A percentile compares a stretch with the other conserved stretches of the same genome.
Evolutionary conservation across 495 filamentous ascomycete genomes (phyloP).

Genomic region (Bacidia gigantensis): DNA sequence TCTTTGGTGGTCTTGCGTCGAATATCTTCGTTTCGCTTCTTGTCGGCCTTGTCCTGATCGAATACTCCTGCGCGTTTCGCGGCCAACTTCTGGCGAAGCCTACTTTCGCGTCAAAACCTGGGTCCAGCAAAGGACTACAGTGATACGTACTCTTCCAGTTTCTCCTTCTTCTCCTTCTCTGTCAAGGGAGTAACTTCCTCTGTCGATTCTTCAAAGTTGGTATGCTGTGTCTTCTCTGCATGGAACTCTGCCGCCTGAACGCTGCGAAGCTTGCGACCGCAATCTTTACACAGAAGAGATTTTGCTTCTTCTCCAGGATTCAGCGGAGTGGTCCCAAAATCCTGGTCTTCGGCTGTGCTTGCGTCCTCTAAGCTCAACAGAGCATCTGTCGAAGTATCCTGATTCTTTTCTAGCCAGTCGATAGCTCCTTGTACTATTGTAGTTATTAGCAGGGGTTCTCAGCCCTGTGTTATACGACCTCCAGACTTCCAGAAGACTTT

Average conservation of each 20-base stretch:
- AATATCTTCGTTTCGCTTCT: constrained; percentile 92
- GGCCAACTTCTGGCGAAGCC: constrained; percentile 51
- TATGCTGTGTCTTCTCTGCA: constrained; percentile 74
- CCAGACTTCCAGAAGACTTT: constrained; percentile 58
- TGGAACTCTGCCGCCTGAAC: constrained; percentile 76
- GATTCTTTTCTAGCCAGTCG: constrained; percentile 84
- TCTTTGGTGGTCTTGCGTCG: constrained; percentile 71
- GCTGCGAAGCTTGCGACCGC: constrained; percentile 77
- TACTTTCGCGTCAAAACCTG: neutral
- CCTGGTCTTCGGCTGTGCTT: constrained; percentile 42
- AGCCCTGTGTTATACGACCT: constrained; percentile 7
- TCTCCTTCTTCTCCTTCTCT: constrained; percentile 76
- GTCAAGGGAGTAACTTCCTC: constrained; percentile 84
- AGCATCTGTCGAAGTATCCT: constrained; percentile 70
- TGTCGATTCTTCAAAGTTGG: constrained; percentile 85
- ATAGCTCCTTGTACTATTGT: constrained; percentile 68
- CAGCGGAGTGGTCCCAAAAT: constrained; percentile 36
- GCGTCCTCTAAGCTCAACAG: constrained; percentile 38
- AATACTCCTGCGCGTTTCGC: constrained; percentile 60
- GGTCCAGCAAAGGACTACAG: neutral
- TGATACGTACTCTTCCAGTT: constrained; percentile 43
- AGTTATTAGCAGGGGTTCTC: constrained; percentile 11
- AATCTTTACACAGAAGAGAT: constrained; percentile 77
- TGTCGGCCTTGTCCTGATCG: constrained; percentile 64
- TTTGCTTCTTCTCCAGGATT: constrained; percentile 49